Base-by-base conservation (phyloP, 2,329 filamentous ascomycete species). In the Myriosclerotinia duriaeana region DNA sequence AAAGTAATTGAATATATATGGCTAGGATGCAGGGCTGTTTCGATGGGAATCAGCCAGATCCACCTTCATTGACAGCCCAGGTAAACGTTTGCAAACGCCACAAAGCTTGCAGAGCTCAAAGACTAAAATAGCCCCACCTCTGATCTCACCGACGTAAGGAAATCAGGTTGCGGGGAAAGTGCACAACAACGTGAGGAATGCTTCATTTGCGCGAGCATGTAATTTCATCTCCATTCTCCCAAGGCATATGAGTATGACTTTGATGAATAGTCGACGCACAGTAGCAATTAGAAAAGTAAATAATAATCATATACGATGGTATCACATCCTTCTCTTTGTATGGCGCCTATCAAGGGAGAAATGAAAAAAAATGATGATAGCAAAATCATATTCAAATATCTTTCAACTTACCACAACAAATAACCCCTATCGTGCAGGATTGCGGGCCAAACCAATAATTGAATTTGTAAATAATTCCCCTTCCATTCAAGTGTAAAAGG, bases 201-300 rank as follows among this genome's bases (percentile, higher is more conserved):
- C 72, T 69, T 73, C 69, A 74, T 73, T 74, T 68, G 67, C 53
- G 55, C 52, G 66, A 69, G 71, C 64, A 74, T 74, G 72, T 69
- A 69, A 65, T 65, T 65, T 65, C 64, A 36, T 48, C 22, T n/a
- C 40, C 7, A 48, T 59, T 50, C 42, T 42, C 36, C 48, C 22
- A 36, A 48, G 34, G 58, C 58, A 8, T 50, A 60, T 30, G 14
- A 36, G 44, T 38, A 50, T 50, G 2, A 20, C 38, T 60, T 14
- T 50, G 42, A 60, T 38, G 44, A 60, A 60, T 8, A 60, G n/a
- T 50, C 30, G 30, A 50, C 4, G 30, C 15, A 50, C n/a, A 61
- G 36, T 40, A 38, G 34, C 8, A 40, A 38, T 26, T 38, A 36
- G 9, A 6, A 61, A 22, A 9, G 26, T 38, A 20, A 26, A 61